Evolutionary conservation across 2,329 filamentous ascomycete genomes (phyloP).

Genomic region (Ustulina deusta): DNA sequence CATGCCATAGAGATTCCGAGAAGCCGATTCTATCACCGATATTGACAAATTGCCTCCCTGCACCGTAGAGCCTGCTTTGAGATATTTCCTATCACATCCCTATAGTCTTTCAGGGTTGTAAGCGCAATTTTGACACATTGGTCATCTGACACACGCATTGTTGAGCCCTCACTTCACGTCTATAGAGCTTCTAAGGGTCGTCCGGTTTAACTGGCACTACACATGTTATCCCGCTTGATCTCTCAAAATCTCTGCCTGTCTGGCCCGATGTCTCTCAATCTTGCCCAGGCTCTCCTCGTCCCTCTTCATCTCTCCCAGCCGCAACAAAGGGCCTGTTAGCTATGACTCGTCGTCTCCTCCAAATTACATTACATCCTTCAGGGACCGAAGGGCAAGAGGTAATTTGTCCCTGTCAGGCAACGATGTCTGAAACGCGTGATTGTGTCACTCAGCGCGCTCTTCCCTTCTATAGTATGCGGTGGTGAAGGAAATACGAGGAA

Average conservation of each 20-base stretch:
- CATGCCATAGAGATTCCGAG: not conserved
- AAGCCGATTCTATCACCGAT: not conserved
- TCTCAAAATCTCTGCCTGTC: not conserved
- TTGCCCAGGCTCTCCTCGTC: too few relatives aligned
- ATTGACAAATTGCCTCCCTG: not conserved
- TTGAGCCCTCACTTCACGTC: not conserved
- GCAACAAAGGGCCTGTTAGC: conserved; percentile 3
- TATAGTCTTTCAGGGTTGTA: not conserved
- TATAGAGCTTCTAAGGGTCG: not conserved
- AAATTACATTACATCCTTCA: conserved; percentile 9
- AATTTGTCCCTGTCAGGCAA: conserved; percentile 28
- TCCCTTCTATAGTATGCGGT: not conserved
- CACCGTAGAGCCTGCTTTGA: not conserved
- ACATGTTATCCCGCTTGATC: not conserved
- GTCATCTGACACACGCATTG: not conserved
- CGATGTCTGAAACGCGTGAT: not conserved
- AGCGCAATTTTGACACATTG: not conserved
- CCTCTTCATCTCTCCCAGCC: not conserved
- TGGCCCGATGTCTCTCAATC: not conserved
- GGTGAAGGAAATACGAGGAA: not conserved
- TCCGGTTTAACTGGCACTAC: not conserved
- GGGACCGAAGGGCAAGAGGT: conserved; percentile 27
- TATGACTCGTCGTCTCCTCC: not conserved
- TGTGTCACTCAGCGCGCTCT: not conserved
- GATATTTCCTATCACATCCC: not conserved